Base-by-base conservation (phyloP, 176 grass and related monocot species). In the Typha latifolia region DNA sequence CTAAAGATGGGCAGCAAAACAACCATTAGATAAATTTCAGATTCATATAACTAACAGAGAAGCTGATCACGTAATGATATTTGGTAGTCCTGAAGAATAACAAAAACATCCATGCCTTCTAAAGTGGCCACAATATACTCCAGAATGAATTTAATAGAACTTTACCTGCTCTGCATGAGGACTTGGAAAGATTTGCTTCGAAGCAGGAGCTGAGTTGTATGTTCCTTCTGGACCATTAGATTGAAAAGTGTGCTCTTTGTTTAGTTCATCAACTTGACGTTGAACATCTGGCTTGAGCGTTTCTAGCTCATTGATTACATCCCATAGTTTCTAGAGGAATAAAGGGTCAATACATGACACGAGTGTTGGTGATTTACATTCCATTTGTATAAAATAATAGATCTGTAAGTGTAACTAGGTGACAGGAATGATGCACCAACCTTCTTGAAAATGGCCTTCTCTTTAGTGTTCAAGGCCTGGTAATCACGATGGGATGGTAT, bases 401-500 rank as follows among this genome's bases (percentile, higher is more conserved):
- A 34, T 16, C 47, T 51, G 8, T 12, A 70, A 13, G 71, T 62
- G 62, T 67, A 24, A 71, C 21, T 43, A 47, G 24, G 49, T 14
- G 31, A 56, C 43, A 49, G 1, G 4, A 72, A 62, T 67, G 67
- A 80, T 66, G 78, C 2, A 69, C 74, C 8, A 12, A 87, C 93
- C 87, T 84, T 92, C 77, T 77, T 89, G 62, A 74, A 84, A 53
- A 86, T 51, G 15, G 76, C 71, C 52, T 80, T 70, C 61, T 95
- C 86, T 67, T 62, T 84, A 26, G 49, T 70, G 82, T 69, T 84
- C 56, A 84, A 90, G 21, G 77, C 55, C 16, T 74, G 63, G 78
- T 90, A 99, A 62, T 93, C 86, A 65, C 77, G 89, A 68, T 99
- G 94, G 21, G 72, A 81, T 12, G 94, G 94, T 75, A 99, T 99